Conservation (phyloP, 345 rosid species). For the Arabidopsis thaliana region DNA sequence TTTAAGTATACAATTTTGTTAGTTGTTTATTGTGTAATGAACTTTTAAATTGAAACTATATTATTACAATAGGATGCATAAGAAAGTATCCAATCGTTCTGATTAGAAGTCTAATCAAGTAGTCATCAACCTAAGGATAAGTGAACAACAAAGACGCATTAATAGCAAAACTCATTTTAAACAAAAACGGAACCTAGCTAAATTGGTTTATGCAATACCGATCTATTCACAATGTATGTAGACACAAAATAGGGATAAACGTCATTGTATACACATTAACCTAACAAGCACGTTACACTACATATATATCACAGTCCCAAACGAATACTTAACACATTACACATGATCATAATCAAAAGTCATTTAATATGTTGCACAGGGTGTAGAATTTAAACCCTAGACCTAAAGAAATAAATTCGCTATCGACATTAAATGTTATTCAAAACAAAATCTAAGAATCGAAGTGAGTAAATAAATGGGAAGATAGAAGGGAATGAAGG, state of each 20-base stretch:
- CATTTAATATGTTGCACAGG: background rate
- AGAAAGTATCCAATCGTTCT: background rate
- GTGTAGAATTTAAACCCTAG: background rate
- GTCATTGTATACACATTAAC: background rate
- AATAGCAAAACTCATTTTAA: background rate
- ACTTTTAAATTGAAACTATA: background rate
- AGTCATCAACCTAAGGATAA: background rate
- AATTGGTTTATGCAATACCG: background rate
- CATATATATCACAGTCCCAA: background rate
- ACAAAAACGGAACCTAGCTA: no score
- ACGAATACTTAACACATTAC: background rate
- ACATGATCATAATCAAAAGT: background rate
- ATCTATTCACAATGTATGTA: background rate
- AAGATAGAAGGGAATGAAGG: constrained; percentile 10
- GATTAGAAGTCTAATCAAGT: background rate
- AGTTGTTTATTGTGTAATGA: background rate
- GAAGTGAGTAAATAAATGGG: background rate
- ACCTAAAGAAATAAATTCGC: background rate
- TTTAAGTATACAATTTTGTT: background rate
- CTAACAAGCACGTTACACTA: background rate
- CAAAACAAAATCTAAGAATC: background rate
- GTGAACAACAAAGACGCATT: background rate
- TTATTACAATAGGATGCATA: background rate
- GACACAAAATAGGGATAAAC: background rate
- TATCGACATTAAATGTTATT: no score